Base-by-base conservation (phyloP, 2,329 filamentous ascomycete species). In the Diaporthe vexans region DNA sequence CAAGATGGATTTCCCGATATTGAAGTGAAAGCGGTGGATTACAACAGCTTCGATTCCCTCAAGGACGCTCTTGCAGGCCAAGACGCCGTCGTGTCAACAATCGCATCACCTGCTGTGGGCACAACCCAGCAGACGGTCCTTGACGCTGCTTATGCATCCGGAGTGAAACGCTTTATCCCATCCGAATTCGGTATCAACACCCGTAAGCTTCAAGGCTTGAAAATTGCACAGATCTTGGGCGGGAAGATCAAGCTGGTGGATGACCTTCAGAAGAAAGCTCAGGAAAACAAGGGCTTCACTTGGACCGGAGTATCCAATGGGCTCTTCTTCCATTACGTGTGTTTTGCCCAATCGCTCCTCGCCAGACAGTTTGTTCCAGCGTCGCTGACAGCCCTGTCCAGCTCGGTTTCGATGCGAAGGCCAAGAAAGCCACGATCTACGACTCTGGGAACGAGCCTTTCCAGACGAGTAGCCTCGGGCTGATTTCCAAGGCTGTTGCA, bases 271-370 rank as follows among this genome's bases (percentile, higher is more conserved):
- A 81, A 81, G 33, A 87, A 87, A 76, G 82, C 80, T 9, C 85
- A 86, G 76, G 82, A 87, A 75, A 81, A 82, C 29, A 78, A 83
- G 1, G 80, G 77, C 0, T 87, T 93, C 76, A 86, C 84, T 40
- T 93, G 91, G 91, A 92, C 89, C 1, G 88, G 84, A 2, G 79
- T 93, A 19, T 86, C 90, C 4, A 88, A 84, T 11, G 90, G 91
- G 0, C 82, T 88, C 2, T 90, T 93, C 80, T 91, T 93, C 79
- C 91, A 93, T 78, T 90, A 87, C 88, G 85, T 87, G 79, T 35
- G 82, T 78, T 26, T 40, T 37, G 15, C 2, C 51, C 21, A 40
- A 7, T 37, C 54, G 40, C 52, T 69, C 57, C 8, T 1, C 29
- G 2, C n/a, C 9, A 29, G 29, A 43, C 4, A 40, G 3, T 26